These are phyloP conservation scores for Chlorella sp. DNA, from an alignment of 139 green algal species.

Conservation along the genomic window DNA sequence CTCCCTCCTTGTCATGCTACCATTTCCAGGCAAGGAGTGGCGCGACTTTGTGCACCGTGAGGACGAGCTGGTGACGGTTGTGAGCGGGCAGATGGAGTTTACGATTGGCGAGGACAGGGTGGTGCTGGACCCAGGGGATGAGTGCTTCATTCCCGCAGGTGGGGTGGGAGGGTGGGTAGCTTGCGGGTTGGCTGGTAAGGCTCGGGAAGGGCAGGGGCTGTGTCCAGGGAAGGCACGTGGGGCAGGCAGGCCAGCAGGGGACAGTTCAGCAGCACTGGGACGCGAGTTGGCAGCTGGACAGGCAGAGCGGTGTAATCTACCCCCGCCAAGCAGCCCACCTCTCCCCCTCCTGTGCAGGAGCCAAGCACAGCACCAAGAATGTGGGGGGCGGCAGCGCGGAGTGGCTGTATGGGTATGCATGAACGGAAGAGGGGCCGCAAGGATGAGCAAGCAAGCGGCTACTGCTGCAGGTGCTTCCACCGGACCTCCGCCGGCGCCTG, in stretches of 20 bases:
- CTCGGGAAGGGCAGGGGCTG: not conserved
- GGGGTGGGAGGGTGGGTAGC: not conserved
- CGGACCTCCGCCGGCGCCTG: no score
- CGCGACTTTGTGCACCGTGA: slow-evolving; percentile 38
- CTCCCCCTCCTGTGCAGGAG: no score
- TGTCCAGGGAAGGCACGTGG: not conserved
- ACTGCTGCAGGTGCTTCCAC: no score
- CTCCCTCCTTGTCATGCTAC: not conserved
- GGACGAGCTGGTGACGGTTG: slow-evolving; percentile 30
- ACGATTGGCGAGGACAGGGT: not conserved
- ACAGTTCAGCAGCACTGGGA: no score
- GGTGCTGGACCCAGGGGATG: slow-evolving; percentile 13
- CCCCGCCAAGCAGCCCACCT: no score
- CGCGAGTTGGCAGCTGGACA: not conserved
- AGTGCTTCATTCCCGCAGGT: slow-evolving; percentile 40
- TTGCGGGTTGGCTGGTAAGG: not conserved
- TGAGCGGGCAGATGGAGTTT: slow-evolving; percentile 25
- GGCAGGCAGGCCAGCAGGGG: no score
- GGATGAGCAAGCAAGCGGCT: no score
- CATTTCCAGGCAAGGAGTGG: slow-evolving; percentile 21
- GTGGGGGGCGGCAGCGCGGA: not conserved
- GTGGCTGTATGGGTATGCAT: slow-evolving; percentile 27
- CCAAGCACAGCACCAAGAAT: slow-evolving; percentile 26
- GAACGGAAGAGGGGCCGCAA: not conserved
- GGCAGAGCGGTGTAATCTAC: not conserved